Evolutionary conservation across 164 flowering plant species (phyloP), one percentile per base, ranked within the genome.

Genomic region (Umbilicus rupestris): DNA sequence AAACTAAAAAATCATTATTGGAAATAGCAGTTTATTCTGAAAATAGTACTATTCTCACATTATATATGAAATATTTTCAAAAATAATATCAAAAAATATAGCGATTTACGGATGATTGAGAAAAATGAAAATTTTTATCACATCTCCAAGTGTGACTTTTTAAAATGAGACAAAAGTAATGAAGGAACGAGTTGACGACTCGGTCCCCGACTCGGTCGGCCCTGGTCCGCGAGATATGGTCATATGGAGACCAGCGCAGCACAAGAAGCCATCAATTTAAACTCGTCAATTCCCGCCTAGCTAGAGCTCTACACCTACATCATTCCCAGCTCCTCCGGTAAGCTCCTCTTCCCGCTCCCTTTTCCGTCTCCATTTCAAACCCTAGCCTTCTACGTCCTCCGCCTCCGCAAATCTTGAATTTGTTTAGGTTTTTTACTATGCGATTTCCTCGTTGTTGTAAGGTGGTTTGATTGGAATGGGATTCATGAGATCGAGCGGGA

Each of bases 381-480:
- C 28, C 33, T 63, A 17, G 33, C 57, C 24, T 41, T 29, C n/a
- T 64, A 47, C 74, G 57, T 66, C 62, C 47, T 72, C 47, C 29
- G 22, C 69, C 8, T 17, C 37, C 66, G 10, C n/a, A n/a, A n/a
- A n/a, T n/a, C n/a, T n/a, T n/a, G n/a, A n/a, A n/a, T n/a, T n/a
- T n/a, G n/a, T n/a, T n/a, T n/a, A n/a, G n/a, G n/a, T n/a, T n/a
- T n/a, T n/a, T n/a, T n/a, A n/a, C n/a, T n/a, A n/a, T n/a, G n/a
- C n/a, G n/a, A 20, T 39, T 19, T 49, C 33, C 39, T 55, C 63
- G 24, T 60, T 49, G 44, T 16, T 47, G 20, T 72, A 88, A 94
- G 87, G 74, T 93, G 98, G 98, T 90, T 93, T 73, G 67, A 78
- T 2, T 93, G 97, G 98, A 82, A 79, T 67, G 84, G 83, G 16